Percentiles rank a stretch among this genome's conserved stretches.
Conservation (phyloP, 1,139 yeast species). For the Hyphopichia wangnamkhiaoensis region DNA sequence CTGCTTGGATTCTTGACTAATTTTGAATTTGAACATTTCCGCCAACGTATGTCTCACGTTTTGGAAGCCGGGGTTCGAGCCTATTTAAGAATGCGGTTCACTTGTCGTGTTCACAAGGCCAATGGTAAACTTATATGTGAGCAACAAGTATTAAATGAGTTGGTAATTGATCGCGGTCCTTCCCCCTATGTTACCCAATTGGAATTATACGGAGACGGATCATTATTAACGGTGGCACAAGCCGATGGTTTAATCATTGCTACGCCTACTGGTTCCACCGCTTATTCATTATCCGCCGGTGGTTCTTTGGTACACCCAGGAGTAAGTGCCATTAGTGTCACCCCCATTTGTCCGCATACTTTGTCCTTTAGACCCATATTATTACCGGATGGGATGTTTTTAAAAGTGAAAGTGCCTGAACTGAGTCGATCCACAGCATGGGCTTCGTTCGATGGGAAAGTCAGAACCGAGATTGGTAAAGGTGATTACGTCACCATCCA, state of each 20-base stretch:
- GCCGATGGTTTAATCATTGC: constrained; percentile 89
- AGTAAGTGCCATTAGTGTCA: constrained; percentile 83
- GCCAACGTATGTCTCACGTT: constrained; percentile 54
- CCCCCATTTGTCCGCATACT: constrained; percentile 93
- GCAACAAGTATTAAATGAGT: constrained; percentile 80
- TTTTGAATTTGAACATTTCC: constrained; percentile 70
- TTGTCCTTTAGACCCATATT: constrained; percentile 84
- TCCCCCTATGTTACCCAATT: constrained; percentile 83
- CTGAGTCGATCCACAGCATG: constrained; percentile 78
- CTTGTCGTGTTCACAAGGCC: constrained; percentile 62
- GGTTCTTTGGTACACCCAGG: constrained; percentile 90
- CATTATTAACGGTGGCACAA: constrained; percentile 79
- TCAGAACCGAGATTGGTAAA: constrained; percentile 63
- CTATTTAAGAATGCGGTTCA: constrained; percentile 77
- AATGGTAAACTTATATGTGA: constrained; percentile 65
- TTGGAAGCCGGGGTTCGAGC: constrained; percentile 73
- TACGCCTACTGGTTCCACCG: constrained; percentile 92
- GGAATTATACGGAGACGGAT: constrained; percentile 81
- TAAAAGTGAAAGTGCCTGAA: constrained; percentile 72
- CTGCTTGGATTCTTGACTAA: constrained; percentile 82
- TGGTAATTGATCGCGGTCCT: constrained; percentile 87
- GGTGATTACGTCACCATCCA: constrained; percentile 79
- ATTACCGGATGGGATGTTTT: constrained; percentile 80
- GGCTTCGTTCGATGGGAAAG: constrained; percentile 89
- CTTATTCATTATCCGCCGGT: constrained; percentile 87